Base-by-base conservation (phyloP, 805 yeast genomes). In the Ogataea nonfermentans region DNA sequence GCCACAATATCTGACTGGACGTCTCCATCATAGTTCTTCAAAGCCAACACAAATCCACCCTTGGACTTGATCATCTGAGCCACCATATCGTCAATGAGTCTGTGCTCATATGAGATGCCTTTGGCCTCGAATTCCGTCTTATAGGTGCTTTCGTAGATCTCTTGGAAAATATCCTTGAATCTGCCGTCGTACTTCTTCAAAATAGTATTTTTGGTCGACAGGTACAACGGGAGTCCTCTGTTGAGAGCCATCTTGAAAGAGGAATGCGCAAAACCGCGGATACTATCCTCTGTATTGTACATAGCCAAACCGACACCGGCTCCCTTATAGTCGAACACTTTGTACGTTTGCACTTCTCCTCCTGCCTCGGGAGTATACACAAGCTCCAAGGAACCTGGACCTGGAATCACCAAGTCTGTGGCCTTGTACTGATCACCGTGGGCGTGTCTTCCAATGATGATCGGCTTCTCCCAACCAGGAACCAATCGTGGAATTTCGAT, bases 1-100 rank as follows among this genome's bases (percentile, higher is more conserved):
- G 93, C 93, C 40, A 84, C 90, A 47, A 84, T 84, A 61, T 84
- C 93, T 6, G 86, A 78, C 63, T 83, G 88, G 40, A 84, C 93
- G 60, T 84, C 93, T 64, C 93, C 93, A 60, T 84, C 93, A 58
- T 84, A 84, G 64, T 84, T 84, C 64, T 84, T 84, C 70, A 84
- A 70, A 34, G 91, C 91, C 71, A 84, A 74, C 46, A 84, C 76
- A 57, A 75, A 84, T 5, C 93, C 93, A 56, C 93, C 93, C 55
- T 80, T 79, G 17, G 91, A 84, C 63, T 84, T 84, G 57, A 84
- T 65, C 93, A 84, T 84, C 65, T 84, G 93, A 4, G 91, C 91
- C 45, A 84, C 93, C 89, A 84, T 84, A 60, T 84, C 93, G 62
- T 84, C 93, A 47, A 84, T 84, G 57, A 84, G 71, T 63, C 93